Base-by-base conservation (phyloP, 306 rosid genomes). In the Lotus japonicus region DNA sequence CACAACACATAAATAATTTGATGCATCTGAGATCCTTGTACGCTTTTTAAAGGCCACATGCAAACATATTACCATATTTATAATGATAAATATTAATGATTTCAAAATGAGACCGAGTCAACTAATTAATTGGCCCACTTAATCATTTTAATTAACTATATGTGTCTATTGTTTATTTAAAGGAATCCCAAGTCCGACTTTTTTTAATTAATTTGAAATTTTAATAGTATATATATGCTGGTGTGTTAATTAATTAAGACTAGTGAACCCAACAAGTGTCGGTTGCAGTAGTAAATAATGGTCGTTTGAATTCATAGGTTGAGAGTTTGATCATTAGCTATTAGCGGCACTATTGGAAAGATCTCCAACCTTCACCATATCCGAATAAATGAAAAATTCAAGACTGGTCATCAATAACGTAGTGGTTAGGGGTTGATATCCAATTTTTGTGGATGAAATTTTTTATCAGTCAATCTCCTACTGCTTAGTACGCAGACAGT, bases 21-120 rank as follows among this genome's bases (percentile, higher is more conserved):
- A 50, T 53, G 68, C 76, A 61, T 54, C 66, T 21, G 23, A 11
- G 31, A 75, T 75, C 70, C 57, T 50, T 64, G 41, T 65, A 50
- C 39, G 5, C 61, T 66, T 78, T 62, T 43, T 18, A 75, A 66
- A 62, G 58, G 18, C 64, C 74, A 52, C 81, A 71, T 66, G 62
- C 77, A 64, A 77, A 71, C 73, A 65, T 48, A 16, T 54, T 64
- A 70, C 49, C 41, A 55, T 54, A 53, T 19, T 70, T 61, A 50
- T 19, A 31, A 59, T 53, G 55, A 45, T 59, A 54, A 56, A 35
- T 63, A 33, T 28, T 19, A 54, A 77, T 75, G 28, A 38, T 70
- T 52, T 49, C 17, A 58, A 66, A 60, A 68, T 54, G 69, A 67
- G 64, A 54, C 48, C 35, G 53, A 18, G 48, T 64, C 18, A 53